Conservation (phyloP, 2,329 filamentous ascomycete species). For the Aspergillus thermomutatus region DNA sequence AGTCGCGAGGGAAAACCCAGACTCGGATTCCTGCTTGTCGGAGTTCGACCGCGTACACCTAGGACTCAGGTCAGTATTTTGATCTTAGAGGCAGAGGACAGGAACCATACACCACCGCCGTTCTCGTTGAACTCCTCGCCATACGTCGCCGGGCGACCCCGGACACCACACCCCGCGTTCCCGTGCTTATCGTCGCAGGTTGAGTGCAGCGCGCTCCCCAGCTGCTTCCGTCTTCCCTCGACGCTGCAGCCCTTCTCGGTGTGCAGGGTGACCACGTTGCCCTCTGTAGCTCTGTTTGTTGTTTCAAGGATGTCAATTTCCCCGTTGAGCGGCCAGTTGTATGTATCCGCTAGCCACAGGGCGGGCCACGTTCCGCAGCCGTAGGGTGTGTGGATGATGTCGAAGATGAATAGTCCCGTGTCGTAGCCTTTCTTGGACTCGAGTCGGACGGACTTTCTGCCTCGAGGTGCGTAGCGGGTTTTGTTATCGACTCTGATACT, state of each 20-base stretch:
- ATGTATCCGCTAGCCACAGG: constrained; percentile 61
- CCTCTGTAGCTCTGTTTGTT: constrained; percentile 52
- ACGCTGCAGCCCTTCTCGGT: constrained; percentile 54
- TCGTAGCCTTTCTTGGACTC: constrained; percentile 60
- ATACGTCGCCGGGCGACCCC: constrained; percentile 43
- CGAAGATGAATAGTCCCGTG: constrained; percentile 64
- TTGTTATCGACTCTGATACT: constrained; percentile 60
- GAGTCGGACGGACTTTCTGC: constrained; percentile 62
- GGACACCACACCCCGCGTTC: constrained; percentile 59
- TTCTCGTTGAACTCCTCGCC: constrained; percentile 52
- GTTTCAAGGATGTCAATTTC: constrained; percentile 64
- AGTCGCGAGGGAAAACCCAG: constrained; percentile 56
- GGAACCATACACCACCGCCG: constrained; percentile 49
- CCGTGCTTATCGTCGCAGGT: constrained; percentile 51
- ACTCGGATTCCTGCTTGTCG: constrained; percentile 59
- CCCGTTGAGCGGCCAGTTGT: constrained; percentile 61
- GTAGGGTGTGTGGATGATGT: constrained; percentile 61
- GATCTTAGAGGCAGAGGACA: not conserved
- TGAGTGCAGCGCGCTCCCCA: constrained; percentile 40
- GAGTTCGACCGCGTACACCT: constrained; percentile 60
- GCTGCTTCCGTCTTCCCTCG: constrained; percentile 53
- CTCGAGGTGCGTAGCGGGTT: constrained; percentile 55
- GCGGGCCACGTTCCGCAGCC: constrained; percentile 65
- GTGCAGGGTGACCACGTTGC: constrained; percentile 61
- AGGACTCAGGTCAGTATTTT: not conserved